Conservation (phyloP, 345 rosid species). For the Gossypium thurberi region DNA sequence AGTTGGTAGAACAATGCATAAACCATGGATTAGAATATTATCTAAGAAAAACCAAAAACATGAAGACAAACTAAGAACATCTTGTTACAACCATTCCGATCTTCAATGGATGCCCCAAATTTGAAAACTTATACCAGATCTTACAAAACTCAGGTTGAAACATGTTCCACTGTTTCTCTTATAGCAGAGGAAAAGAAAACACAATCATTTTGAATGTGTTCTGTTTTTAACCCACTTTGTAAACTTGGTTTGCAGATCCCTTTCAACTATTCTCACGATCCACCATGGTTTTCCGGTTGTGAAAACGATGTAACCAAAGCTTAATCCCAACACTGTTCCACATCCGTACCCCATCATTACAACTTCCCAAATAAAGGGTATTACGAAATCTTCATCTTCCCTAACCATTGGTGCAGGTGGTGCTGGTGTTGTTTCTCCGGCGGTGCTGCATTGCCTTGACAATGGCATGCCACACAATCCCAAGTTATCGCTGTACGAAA, state of each 20-base stretch:
- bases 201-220: not conserved
- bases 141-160: not conserved
- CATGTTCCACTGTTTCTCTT: not conserved
- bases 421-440: not conserved
- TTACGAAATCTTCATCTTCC: not conserved
- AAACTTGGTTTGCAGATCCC: not conserved
- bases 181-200: not conserved
- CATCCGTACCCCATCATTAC: not conserved
- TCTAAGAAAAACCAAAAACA: not conserved
- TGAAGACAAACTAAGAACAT: not conserved
- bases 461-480: conserved; percentile 17
- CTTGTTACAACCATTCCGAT: not conserved
- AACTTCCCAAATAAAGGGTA: not conserved
- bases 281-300: not conserved
- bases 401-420: not conserved
- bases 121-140: too few relatives aligned
- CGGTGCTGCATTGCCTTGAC: conserved; percentile 6
- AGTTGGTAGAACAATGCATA: not conserved
- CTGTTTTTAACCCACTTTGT: not conserved
- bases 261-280: not conserved
- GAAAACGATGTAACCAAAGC: not conserved
- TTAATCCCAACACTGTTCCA: not conserved
- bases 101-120: too few relatives aligned
- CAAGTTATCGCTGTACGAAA: conserved; percentile 10
- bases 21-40: not conserved